Base-by-base conservation (phyloP, 768 basidiomycete genomes). In the Neoboletus brunneissimus region DNA sequence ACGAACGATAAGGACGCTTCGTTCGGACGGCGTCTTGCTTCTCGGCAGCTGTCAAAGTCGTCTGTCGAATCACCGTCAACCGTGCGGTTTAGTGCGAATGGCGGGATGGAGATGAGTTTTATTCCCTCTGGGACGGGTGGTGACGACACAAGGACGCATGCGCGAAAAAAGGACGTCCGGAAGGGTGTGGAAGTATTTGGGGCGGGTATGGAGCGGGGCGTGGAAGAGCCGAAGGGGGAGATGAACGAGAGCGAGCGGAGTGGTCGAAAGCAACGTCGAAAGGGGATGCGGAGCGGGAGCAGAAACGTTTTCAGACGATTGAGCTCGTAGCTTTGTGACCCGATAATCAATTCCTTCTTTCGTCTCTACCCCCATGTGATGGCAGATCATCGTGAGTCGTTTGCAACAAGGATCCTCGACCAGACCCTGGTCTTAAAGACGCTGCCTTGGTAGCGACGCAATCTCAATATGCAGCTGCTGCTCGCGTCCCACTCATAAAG, bases 121-220 rank as follows among this genome's bases (percentile, higher is more conserved):
- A 76, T 89, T 31, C 92, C 92, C 3, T 82, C 77, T 4, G 72
- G 64, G 38, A 31, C 61, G 23, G 63, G 59, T 59, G 56, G 56
- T 23, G 64, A 59, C 15, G 61, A 51, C 58, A 12, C 32, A 6
- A 5, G 10, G 15, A 40, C 46, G 12, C 69, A 65, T 49, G 62
- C 61, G 55, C 68, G 54, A 64, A 72, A 67, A 73, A 72, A 65
- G 68, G 72, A 65, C 5, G 64, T 60, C 56, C 75, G 80, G 65
- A 87, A 83, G 69, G 87, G 85, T 27, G 82, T 86, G 42, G 91
- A 94, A 72, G 73, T 72, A 44, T 95, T 96, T 66, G 94, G 94
- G 27, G 89, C 86, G 43, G 94, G 94, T 23, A 76, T 98, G 85
- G 93, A 97, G 77, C 87, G 80, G 64, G 92, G 91, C 2, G 80